Conservation (phyloP, 805 yeast genomes). For the Saccharomycopsis schoenii region DNA sequence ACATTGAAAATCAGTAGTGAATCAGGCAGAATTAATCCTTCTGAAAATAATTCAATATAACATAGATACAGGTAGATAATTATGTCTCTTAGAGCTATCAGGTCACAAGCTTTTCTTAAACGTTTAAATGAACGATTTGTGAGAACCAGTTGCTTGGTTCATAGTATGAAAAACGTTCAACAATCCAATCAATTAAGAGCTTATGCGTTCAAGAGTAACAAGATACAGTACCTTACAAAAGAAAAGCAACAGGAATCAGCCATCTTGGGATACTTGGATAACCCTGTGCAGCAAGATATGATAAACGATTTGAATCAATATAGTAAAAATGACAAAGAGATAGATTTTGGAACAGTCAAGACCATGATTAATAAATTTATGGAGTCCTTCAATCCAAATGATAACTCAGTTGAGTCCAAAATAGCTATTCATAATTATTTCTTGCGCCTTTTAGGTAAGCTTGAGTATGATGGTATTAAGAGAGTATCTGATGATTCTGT, state of each 20-base stretch:
- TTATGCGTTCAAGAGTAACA: background rate
- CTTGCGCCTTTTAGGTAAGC: background rate
- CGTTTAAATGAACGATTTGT: background rate
- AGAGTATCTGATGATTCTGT: background rate
- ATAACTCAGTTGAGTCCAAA: background rate
- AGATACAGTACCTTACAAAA: background rate
- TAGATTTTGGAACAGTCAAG: background rate
- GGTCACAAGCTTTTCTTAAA: background rate
- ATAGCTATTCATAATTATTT: background rate
- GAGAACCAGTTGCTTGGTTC: background rate
- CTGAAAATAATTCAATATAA: too few species aligned
- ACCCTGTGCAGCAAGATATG: slow-evolving; percentile 4
- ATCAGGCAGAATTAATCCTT: too few species aligned
- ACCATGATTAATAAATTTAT: background rate
- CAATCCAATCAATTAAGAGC: background rate
- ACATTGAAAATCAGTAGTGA: too few species aligned
- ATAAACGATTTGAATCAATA: slow-evolving; percentile 1
- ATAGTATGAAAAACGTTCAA: background rate
- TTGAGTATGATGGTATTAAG: background rate
- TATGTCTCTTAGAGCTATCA: background rate
- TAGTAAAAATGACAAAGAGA: background rate
- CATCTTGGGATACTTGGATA: background rate
- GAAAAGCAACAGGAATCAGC: background rate
- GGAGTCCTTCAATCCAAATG: background rate
- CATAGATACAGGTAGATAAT: too few species aligned